phyloP scores from a whole-genome alignment of 179 eudicot species.

The Beta macrorhiza region DNA sequence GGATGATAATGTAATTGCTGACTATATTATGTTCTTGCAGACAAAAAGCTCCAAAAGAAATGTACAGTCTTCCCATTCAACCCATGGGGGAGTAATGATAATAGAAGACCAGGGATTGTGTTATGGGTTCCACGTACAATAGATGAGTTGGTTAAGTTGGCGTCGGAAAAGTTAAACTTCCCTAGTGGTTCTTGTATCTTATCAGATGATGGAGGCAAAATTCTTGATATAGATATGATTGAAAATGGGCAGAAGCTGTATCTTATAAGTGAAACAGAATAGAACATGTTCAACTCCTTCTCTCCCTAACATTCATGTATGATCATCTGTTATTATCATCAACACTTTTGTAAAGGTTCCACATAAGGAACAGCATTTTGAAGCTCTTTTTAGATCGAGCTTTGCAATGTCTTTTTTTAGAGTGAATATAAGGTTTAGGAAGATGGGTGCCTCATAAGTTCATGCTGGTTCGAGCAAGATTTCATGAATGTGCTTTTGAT shows the following conservation, averaged over 20 bases:
- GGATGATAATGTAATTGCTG: not conserved
- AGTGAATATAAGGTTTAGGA: not conserved
- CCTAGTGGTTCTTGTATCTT: constrained; percentile 41
- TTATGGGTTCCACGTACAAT: constrained; percentile 76
- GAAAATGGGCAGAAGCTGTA: constrained; percentile 70
- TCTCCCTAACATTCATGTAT: not conserved
- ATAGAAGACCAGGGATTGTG: constrained; percentile 53
- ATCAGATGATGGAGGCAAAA: constrained; percentile 77
- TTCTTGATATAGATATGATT: constrained; percentile 70
- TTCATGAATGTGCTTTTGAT: not conserved
- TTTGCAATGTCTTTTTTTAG: not conserved
- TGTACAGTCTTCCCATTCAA: constrained; percentile 80
- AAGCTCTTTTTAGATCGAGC: not conserved
- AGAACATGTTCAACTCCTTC: not conserved
- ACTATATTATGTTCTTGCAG: constrained; percentile 28
- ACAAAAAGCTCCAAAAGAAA: constrained; percentile 46
- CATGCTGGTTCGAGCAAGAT: not conserved
- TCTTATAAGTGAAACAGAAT: constrained; percentile 47
- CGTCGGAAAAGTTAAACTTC: constrained; percentile 50
- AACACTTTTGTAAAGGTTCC: not conserved
- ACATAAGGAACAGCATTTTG: not conserved
- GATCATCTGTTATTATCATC: not conserved
- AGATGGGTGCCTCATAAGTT: not conserved
- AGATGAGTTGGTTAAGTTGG: constrained; percentile 56
- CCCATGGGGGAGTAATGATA: constrained; percentile 54